Conservation (phyloP, 129 eudicot species). For the Logfia minima region DNA sequence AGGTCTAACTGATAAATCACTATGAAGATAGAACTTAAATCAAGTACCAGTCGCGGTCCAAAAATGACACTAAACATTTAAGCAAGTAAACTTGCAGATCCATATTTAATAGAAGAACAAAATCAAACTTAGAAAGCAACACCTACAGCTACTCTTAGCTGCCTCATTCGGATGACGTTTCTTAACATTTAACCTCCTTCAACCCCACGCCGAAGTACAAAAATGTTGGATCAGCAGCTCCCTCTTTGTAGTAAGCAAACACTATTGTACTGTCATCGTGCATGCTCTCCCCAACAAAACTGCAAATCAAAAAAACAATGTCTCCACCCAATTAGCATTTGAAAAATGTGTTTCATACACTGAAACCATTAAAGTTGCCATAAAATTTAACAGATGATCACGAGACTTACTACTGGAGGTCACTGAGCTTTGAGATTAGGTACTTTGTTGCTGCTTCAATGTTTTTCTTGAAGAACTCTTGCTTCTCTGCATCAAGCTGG, state of each 20-base stretch:
- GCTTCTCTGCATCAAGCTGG: conserved; percentile 53
- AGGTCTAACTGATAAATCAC: not conserved
- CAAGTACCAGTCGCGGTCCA: conserved; percentile 25
- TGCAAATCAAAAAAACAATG: conserved; percentile 11
- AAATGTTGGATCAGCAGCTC: conserved; percentile 60
- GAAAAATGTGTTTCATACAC: not conserved
- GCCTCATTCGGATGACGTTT: not conserved
- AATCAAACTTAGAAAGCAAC: conserved; percentile 24
- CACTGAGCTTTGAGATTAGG: conserved; percentile 59
- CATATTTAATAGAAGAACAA: conserved; percentile 24
- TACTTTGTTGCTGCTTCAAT: conserved; percentile 64
- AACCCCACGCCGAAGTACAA: conserved; percentile 56
- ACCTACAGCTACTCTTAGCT: conserved; percentile 24
- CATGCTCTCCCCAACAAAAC: conserved; percentile 84
- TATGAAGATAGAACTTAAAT: conserved; percentile 23
- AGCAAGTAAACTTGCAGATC: conserved; percentile 15
- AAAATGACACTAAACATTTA: conserved; percentile 32
- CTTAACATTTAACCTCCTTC: conserved; percentile 63
- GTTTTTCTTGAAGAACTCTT: conserved; percentile 54
- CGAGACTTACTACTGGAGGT: conserved; percentile 69
- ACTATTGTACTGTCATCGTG: conserved; percentile 56
- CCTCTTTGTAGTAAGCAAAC: conserved; percentile 73
- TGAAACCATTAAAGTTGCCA: not conserved
- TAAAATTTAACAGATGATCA: not conserved
- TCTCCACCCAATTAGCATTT: not conserved